Conservation (phyloP, 192 early-diverging fungal genomes). For the Umbelopsis sp. region DNA sequence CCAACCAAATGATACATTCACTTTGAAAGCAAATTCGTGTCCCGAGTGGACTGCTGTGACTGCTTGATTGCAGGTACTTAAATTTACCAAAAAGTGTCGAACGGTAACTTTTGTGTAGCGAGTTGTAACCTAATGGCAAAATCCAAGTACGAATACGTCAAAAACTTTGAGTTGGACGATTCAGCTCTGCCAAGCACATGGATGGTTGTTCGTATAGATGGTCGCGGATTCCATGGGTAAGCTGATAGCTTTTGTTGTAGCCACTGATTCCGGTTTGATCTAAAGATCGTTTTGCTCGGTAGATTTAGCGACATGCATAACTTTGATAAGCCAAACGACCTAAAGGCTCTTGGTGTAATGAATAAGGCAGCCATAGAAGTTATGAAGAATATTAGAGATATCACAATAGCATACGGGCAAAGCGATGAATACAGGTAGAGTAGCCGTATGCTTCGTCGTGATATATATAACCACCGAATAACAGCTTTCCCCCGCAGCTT, state of each 20-base stretch:
- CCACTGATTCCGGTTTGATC: background rate
- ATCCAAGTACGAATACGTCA: constrained; percentile 91
- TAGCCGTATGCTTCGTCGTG: background rate
- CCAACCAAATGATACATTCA: too few species aligned
- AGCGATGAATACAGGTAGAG: constrained; percentile 85
- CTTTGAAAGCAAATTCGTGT: too few species aligned
- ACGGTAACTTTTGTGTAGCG: background rate
- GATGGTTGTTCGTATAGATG: constrained; percentile 92
- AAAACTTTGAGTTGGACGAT: constrained; percentile 81
- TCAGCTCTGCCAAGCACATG: constrained; percentile 83
- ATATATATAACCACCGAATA: background rate
- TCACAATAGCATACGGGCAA: constrained; percentile 87
- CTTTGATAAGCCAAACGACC: constrained; percentile 82
- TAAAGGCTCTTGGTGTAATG: constrained; percentile 79
- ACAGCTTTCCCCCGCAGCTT: constrained; percentile 56
- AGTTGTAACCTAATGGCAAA: constrained; percentile 73
- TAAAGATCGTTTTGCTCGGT: background rate
- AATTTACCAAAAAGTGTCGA: background rate
- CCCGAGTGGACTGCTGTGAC: background rate
- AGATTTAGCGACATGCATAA: constrained; percentile 79
- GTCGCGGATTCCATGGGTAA: constrained; percentile 83
- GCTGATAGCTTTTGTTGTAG: background rate
- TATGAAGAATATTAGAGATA: constrained; percentile 81
- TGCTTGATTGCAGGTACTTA: background rate
- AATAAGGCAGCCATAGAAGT: constrained; percentile 77